These are phyloP conservation scores for Aurifilum marmelostoma DNA, from an alignment of 2,329 filamentous ascomycete genomes.

Conservation along the genomic window DNA sequence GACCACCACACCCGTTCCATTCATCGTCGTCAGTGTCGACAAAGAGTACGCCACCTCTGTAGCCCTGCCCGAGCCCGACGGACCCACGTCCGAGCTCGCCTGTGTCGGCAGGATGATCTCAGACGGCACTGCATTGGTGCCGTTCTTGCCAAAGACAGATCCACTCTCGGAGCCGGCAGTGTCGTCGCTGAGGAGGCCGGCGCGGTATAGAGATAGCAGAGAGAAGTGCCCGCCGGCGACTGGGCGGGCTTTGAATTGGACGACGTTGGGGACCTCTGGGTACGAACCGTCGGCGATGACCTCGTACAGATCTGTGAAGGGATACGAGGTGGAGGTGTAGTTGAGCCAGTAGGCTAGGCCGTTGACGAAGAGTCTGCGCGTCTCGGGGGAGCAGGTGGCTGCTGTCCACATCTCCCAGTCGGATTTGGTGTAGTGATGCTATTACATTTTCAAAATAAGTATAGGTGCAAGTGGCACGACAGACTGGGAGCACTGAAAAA, in stretches of 20 bases:
- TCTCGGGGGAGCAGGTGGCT: conserved; percentile 60
- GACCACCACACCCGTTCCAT: neutral
- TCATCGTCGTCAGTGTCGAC: conserved; percentile 8
- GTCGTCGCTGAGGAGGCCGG: conserved; percentile 10
- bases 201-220: conserved; percentile 57
- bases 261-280: conserved; percentile 54
- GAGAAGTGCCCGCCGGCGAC: conserved; percentile 75
- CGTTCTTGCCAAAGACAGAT: conserved; percentile 6
- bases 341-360: conserved; percentile 70
- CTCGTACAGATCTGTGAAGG: conserved; percentile 70
- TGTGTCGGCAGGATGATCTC: conserved; percentile 15
- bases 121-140: neutral
- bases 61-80: conserved; percentile 11
- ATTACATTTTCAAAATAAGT: neutral
- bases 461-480: too few species aligned
- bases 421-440: conserved; percentile 71
- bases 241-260: conserved; percentile 69
- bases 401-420: conserved; percentile 78
- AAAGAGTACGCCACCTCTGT: conserved; percentile 14
- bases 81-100: conserved; percentile 11
- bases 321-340: conserved; percentile 64
- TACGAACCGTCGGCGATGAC: conserved; percentile 62
- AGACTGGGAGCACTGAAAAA: too few species aligned
- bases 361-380: conserved; percentile 64
- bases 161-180: neutral